phyloP scores from a whole-genome alignment of 1,284 basidiomycete species.

The Papiliotrema nemorosa region DNA sequence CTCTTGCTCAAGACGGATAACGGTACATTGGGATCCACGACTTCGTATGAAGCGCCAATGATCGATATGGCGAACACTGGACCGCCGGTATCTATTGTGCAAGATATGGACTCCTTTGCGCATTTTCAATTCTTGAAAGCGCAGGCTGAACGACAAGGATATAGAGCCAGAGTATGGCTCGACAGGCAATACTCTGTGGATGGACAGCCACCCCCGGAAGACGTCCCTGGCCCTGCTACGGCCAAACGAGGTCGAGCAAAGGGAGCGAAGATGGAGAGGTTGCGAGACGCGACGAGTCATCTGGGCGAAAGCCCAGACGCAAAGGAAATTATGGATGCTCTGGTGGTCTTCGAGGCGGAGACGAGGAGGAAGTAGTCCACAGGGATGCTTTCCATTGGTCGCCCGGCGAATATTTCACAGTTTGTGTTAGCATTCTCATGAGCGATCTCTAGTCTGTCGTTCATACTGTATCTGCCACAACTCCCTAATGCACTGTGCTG shows the following conservation, averaged over 20 bases:
- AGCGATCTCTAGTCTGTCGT: no score
- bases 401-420: no score
- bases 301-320: not conserved
- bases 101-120: conserved; percentile 19
- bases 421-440: no score
- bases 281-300: not conserved
- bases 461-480: no score
- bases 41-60: conserved; percentile 1
- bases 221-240: not conserved
- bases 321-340: not conserved
- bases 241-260: not conserved
- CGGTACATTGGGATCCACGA: not conserved
- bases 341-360: conserved; percentile 2
- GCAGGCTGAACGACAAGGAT: conserved; percentile 18
- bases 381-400: no score
- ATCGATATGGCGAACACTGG: not conserved
- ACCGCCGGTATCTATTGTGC: conserved; percentile 30
- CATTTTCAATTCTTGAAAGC: conserved; percentile 35
- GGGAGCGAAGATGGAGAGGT: not conserved
- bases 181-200: conserved; percentile 10
- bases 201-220: conserved; percentile 3
- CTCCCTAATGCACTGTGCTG: no score
- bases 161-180: conserved; percentile 24
- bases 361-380: not conserved
- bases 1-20: not conserved